These are phyloP conservation scores for Corymbia maculata DNA, from an alignment of 345 rosid species.

Conservation along the genomic window DNA sequence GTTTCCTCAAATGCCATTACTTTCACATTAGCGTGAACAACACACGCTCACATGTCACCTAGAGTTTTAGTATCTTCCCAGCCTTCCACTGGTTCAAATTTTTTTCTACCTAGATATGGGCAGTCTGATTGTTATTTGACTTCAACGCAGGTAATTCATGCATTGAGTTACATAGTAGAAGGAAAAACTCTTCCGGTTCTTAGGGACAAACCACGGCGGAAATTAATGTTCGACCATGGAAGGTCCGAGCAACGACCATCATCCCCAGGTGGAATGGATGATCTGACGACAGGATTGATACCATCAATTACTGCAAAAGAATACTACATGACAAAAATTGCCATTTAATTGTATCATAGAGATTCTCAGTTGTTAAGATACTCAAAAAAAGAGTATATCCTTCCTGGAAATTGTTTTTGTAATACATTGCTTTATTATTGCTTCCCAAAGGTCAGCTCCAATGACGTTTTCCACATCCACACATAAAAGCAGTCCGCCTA, in stretches of 20 bases:
- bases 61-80: background rate
- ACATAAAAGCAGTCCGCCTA: background rate
- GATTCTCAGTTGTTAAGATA: background rate
- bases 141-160: background rate
- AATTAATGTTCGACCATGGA: background rate
- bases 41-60: background rate
- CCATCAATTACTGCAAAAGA: background rate
- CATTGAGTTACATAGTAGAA: background rate
- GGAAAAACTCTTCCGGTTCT: background rate
- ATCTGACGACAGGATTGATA: background rate
- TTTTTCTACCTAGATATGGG: background rate
- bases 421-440: background rate
- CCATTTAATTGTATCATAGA: background rate
- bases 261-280: background rate
- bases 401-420: background rate
- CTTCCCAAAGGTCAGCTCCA: background rate
- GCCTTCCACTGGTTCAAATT: background rate
- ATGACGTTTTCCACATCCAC: background rate
- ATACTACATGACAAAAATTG: background rate
- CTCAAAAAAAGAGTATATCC: background rate
- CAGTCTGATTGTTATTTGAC: background rate
- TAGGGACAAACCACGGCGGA: background rate
- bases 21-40: background rate
- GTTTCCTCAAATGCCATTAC: background rate
- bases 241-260: background rate